Evolutionary conservation across 768 basidiomycete genomes (phyloP), one percentile per base, ranked within the genome.

Genomic region (Lactifluus hygrophoroides): DNA sequence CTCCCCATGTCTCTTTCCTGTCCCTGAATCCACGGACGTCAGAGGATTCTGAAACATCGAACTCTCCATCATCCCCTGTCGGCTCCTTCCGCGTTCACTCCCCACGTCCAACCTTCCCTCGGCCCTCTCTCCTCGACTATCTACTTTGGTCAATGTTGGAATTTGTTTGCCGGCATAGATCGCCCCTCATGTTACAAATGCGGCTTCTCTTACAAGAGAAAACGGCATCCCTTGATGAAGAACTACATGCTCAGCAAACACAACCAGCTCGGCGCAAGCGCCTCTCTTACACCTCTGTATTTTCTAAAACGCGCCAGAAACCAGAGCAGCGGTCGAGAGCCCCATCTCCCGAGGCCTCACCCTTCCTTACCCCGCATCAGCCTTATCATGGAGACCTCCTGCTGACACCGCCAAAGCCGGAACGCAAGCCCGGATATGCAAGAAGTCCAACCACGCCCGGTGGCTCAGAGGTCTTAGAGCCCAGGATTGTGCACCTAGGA

Each of bases 121-220:
- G 64, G 19, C 86, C 86, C 3, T 76, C 85, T 28, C 71, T 85
- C 25, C 72, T 87, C 5, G 88, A 90, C 67, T 90, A 88, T 63
- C 71, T 80, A 9, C 73, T 85, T 1, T 89, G 87, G 87, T 89
- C 88, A 3, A 68, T 83, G 28, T 70, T 89, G 27, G 85, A 88
- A 64, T 75, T 86, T 54, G 68, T 86, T 17, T 85, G 81, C 61
- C 75, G 81, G 1, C 80, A 78, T 64, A 77, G 84, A 17, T 82
- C 72, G 38, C 86, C 87, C 0, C 74, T 90, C 28, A 71, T 79
- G 52, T 71, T 85, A 28, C 86, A 87, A 62, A 75, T 90, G 71
- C 83, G 84, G 25, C 70, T 82, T 3, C 78, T 87, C 57, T 72
- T 80, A n/a, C 79, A 80, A 63, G 85, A 86, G 68, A 86, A 84